Conservation (phyloP, 2,329 filamentous ascomycete species). For the Phialophora macrospora region DNA sequence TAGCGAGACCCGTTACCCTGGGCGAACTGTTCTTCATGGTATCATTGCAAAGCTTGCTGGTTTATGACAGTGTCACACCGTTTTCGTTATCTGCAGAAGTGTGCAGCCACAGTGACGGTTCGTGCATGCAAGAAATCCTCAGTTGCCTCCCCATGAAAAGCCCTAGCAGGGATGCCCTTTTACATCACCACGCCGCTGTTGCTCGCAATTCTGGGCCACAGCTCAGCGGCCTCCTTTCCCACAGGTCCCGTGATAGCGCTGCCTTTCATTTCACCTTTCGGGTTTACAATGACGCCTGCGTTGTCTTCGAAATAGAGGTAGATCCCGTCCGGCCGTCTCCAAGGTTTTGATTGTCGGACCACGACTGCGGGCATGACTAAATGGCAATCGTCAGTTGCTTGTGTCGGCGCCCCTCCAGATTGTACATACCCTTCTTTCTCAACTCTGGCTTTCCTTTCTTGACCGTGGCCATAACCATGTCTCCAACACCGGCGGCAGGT, state of each 20-base stretch:
- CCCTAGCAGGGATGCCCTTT: slow-evolving; percentile 46
- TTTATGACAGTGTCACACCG: background rate
- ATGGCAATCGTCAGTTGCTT: slow-evolving; percentile 11
- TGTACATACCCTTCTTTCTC: slow-evolving; percentile 76
- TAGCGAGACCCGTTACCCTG: background rate
- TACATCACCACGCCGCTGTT: slow-evolving; percentile 99
- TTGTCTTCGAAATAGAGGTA: slow-evolving; percentile 99
- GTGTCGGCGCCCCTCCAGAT: background rate
- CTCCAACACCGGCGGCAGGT: slow-evolving; percentile 94
- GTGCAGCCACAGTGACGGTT: background rate
- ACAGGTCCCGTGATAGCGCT: slow-evolving; percentile 98
- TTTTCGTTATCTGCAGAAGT: background rate
- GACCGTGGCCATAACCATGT: slow-evolving; percentile 99
- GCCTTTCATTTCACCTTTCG: slow-evolving; percentile 99
- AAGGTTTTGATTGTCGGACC: slow-evolving; percentile 98
- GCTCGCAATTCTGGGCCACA: slow-evolving; percentile 99
- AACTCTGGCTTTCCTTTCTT: slow-evolving; percentile 99
- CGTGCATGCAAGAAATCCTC: slow-evolving; percentile 1
- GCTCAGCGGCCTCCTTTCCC: slow-evolving; percentile 99
- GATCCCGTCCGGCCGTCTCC: slow-evolving; percentile 97
- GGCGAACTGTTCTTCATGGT: slow-evolving; percentile 14
- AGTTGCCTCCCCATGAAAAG: background rate
- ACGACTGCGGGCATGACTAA: slow-evolving; percentile 97
- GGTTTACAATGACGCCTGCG: slow-evolving; percentile 99
- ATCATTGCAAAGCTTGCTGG: slow-evolving; percentile 16